Base-by-base conservation (phyloP, 2,329 filamentous ascomycete species). In the Fusarium sp. region DNA sequence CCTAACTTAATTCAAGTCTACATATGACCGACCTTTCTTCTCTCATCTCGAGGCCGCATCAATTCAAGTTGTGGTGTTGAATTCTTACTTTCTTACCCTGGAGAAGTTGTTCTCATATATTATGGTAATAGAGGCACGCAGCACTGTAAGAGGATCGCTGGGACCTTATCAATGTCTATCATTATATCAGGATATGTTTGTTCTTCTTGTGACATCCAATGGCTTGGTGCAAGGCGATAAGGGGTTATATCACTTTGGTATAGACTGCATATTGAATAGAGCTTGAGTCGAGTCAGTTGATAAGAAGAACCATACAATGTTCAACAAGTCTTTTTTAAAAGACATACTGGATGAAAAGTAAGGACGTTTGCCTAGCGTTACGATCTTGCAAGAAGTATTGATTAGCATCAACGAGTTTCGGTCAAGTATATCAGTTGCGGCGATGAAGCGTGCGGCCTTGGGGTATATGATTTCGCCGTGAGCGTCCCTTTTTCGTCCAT, bases 211-310 rank as follows among this genome's bases (percentile, higher is more conserved):
- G 61, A 24, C 57, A 68, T 42, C 39, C 36, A 50, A 62, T 48
- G 16, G 61, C 50, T 70, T 33, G 61, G 28, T 47, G 28, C 41
- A 39, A 63, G 60, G 30, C n/a, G 24, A 41, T 45, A 45, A 45
- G 44, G 64, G 53, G 56, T 70, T 56, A 31, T 63, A 70, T 69
- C 65, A 26, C 44, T 61, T 74, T 65, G 39, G 58, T 31, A 31
- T 60, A 39, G 36, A 28, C 31, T 44, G 39, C 12, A 39, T 67
- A 53, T 65, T 62, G 44, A 67, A 76, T 67, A 69, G 61, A 74
- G 38, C 61, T 70, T 65, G 53, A 47, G 57, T 51, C 65, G 69
- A 67, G 59, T 65, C 61, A 67, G 47, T 68, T 42, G 61, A 38
- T 68, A n/a, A 33, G 20, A 63, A 2, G 14, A 24, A 39, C 53